Evolutionary conservation across 176 grass and related monocot species (phyloP), one percentile per base, ranked within the genome.

Genomic region (Rhynchospora tenuis): DNA sequence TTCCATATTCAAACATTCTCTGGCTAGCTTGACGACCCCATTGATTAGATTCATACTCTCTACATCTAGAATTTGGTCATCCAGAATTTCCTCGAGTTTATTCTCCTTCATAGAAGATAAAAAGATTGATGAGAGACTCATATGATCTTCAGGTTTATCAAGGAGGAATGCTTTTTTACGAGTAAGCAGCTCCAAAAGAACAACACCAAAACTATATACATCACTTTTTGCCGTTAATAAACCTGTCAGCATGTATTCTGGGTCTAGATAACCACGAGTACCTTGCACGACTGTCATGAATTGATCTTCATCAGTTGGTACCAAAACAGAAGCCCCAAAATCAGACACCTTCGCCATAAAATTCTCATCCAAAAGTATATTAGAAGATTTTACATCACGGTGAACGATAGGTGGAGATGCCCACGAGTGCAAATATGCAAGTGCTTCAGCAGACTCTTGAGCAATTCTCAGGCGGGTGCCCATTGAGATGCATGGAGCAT

Each of bases 361-460:
- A 78, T 84, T 80, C 4, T 84, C 79, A 22, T 82, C 91, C 13
- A 93, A 73, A n/a, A 93, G 88, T 23, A 93, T 86, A 73, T 93
- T 93, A 12, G 86, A 81, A 2, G 88, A 84, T 61, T 93, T 93
- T 5, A 93, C 91, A 55, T 93, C 88, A 47, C 88, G 83, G 1
- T 93, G 91, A 85, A 93, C 81, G 50, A 93, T 79, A 2, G 88
- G 88, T 1, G 91, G 86, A 0, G 80, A 90, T 51, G 83, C 91
- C 91, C 88, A 90, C 0, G 86, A 90, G 47, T 93, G 91, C 17
- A 93, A 72, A 84, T 93, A 93, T 0, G 88, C 91, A 9, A 93
- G 91, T n/a, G 91, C 91, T 80, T 93, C 86, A 0, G 91, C 91
- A 3, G 73, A 16, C 59, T 93, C 88, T 63, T 81, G 85, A 1